phyloP scores from a whole-genome alignment of 208 protist genomes.

The Leishmania martiniquensis region DNA sequence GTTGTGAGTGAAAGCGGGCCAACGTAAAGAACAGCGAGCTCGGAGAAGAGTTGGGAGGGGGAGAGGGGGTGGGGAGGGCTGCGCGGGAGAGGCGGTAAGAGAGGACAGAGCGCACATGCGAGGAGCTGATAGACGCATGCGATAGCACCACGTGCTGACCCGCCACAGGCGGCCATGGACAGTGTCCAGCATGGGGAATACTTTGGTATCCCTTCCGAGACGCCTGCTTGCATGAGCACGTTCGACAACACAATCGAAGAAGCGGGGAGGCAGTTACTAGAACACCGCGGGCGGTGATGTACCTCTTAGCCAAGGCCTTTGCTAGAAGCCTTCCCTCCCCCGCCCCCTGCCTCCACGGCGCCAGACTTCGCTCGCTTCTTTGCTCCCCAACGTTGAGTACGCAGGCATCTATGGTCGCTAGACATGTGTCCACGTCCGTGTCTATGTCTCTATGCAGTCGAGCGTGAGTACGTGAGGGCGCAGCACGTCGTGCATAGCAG shows the following conservation, averaged over 20 bases:
- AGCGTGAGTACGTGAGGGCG: neutral
- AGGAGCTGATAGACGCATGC: neutral
- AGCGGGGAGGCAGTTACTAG: neutral
- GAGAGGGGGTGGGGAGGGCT: neutral
- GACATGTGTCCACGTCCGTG: neutral
- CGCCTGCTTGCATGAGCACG: neutral
- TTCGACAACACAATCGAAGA: neutral
- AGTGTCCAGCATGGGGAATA: neutral
- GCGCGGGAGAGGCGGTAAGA: neutral
- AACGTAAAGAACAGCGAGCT: neutral
- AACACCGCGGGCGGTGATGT: neutral
- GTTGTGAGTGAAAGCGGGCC: neutral
- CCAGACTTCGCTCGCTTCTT: neutral
- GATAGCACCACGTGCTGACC: neutral
- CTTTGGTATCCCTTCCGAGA: neutral
- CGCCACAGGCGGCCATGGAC: neutral
- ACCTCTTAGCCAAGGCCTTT: neutral
- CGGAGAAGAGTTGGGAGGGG: neutral
- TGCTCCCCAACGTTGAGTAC: neutral
- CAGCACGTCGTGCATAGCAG: neutral
- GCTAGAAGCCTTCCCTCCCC: neutral
- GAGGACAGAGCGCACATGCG: neutral
- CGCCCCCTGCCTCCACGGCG: neutral
- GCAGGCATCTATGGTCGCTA: neutral
- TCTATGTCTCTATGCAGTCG: neutral